Percentiles rank a stretch among this genome's conserved stretches.
Evolutionary conservation across 352 stramenopile genomes (phyloP).

Genomic region (Phytophthora pluvialis): DNA sequence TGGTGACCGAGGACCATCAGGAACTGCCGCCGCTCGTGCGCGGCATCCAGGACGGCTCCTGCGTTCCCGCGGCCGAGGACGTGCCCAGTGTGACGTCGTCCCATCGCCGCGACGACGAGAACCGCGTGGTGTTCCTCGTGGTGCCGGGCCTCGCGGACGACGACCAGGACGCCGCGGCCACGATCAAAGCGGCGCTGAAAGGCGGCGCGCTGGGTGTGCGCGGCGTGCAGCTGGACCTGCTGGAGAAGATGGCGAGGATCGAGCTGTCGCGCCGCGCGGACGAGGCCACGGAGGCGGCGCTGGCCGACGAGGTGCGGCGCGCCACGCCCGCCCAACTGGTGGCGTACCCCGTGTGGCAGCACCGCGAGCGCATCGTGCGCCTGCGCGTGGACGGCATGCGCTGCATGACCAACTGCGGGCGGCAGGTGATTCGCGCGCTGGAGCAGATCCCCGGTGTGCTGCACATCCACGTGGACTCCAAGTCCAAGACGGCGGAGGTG

Average conservation of each 20-base stretch:
- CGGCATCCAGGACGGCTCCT: slow-evolving; percentile 41
- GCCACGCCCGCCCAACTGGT: slow-evolving; percentile 52
- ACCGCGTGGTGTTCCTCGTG: slow-evolving; percentile 77
- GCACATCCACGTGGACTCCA: slow-evolving; percentile 86
- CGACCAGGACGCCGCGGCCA: slow-evolving; percentile 23
- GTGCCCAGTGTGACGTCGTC: slow-evolving; percentile 79
- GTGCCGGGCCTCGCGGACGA: slow-evolving; percentile 54
- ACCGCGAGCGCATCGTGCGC: slow-evolving; percentile 79
- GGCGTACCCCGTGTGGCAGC: slow-evolving; percentile 85
- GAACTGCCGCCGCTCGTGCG: slow-evolving; percentile 42
- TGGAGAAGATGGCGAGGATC: slow-evolving; percentile 74
- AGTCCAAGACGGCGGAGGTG: slow-evolving; percentile 79
- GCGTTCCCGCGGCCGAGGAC: slow-evolving; percentile 67
- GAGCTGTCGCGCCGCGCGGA: slow-evolving; percentile 52
- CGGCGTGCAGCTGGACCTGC: slow-evolving; percentile 61
- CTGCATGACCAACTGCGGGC: slow-evolving; percentile 89
- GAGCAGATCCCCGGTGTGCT: slow-evolving; percentile 84
- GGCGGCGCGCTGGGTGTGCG: slow-evolving; percentile 42
- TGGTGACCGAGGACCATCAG: slow-evolving; percentile 24
- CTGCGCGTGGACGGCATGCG: slow-evolving; percentile 85
- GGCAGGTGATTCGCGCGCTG: slow-evolving; percentile 79
- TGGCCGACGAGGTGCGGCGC: slow-evolving; percentile 64
- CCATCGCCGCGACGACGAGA: slow-evolving; percentile 52
- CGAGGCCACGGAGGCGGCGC: slow-evolving; percentile 49
- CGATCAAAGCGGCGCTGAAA: slow-evolving; percentile 47